phyloP scores from a whole-genome alignment of 345 rosid genomes.

The Aurinia saxatilis region DNA sequence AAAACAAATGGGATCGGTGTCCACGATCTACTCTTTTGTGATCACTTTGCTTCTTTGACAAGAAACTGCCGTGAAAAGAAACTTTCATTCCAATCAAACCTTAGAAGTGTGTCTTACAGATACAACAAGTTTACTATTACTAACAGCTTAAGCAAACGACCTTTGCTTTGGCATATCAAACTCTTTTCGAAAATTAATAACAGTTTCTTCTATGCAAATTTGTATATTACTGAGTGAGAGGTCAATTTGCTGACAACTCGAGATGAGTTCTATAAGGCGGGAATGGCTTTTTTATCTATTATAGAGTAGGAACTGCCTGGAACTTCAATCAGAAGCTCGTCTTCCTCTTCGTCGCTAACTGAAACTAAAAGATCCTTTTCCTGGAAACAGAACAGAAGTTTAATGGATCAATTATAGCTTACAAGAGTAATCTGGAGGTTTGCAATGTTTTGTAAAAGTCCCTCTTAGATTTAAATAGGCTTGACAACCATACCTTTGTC shows the following conservation, averaged over 20 bases:
- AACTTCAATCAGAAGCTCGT: slow-evolving; percentile 66
- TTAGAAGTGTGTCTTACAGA: background rate
- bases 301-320: slow-evolving; percentile 83
- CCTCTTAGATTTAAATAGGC: background rate
- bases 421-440: background rate
- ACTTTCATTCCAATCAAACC: slow-evolving; percentile 12
- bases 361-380: slow-evolving; percentile 25
- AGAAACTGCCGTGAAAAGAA: slow-evolving; percentile 16
- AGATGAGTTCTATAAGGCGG: background rate
- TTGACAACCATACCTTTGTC: slow-evolving; percentile 16
- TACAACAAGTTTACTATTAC: background rate
- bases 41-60: slow-evolving; percentile 1
- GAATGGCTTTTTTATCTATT: slow-evolving; percentile 4
- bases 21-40: background rate
- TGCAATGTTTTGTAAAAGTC: background rate
- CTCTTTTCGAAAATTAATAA: background rate
- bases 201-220: background rate
- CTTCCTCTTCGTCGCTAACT: slow-evolving; percentile 28
- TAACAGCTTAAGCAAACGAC: background rate
- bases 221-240: background rate
- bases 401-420: background rate
- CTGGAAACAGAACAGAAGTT: slow-evolving; percentile 25
- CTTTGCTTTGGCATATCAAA: slow-evolving; percentile 7
- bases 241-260: background rate
- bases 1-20: too few species aligned